Evolutionary conservation across 2,329 filamentous ascomycete species (phyloP).

Genomic region (Aspergillus novofumigatus): DNA sequence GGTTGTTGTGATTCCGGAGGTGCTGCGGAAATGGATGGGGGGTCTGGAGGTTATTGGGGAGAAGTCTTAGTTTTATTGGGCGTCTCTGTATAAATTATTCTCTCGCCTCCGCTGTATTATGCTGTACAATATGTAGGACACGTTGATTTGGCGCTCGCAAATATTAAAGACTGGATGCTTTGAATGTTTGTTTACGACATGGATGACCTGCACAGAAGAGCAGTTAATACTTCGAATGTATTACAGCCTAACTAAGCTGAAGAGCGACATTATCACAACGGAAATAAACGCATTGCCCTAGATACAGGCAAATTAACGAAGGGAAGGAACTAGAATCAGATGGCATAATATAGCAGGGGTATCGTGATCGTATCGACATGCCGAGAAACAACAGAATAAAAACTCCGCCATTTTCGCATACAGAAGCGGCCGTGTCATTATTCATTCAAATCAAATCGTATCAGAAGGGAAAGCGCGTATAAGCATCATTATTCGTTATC

Average conservation of each 20-base stretch:
- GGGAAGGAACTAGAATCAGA: background rate
- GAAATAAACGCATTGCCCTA: constrained; percentile 2
- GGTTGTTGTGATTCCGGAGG: constrained; percentile 71
- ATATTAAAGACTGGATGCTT: too few relatives aligned
- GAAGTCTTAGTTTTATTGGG: background rate
- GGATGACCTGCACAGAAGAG: too few relatives aligned
- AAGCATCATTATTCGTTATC: background rate
- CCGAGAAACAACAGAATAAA: constrained; percentile 2
- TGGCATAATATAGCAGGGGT: background rate
- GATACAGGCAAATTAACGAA: background rate
- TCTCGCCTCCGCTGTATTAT: background rate
- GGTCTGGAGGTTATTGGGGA: constrained; percentile 61
- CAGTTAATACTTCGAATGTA: background rate
- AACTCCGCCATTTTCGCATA: background rate
- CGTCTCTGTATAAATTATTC: background rate
- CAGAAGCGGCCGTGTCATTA: background rate
- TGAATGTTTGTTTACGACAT: too few relatives aligned
- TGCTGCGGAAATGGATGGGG: constrained; percentile 79
- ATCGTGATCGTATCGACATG: constrained; percentile 3
- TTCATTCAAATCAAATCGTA: constrained; percentile 10
- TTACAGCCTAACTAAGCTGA: background rate
- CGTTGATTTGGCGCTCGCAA: background rate
- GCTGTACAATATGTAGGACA: background rate
- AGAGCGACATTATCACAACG: constrained; percentile 2
- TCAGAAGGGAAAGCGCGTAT: constrained; percentile 3